These are phyloP conservation scores for Eimeria necatrix DNA, from an alignment of 169 alveolate species.

Conservation along the genomic window DNA sequence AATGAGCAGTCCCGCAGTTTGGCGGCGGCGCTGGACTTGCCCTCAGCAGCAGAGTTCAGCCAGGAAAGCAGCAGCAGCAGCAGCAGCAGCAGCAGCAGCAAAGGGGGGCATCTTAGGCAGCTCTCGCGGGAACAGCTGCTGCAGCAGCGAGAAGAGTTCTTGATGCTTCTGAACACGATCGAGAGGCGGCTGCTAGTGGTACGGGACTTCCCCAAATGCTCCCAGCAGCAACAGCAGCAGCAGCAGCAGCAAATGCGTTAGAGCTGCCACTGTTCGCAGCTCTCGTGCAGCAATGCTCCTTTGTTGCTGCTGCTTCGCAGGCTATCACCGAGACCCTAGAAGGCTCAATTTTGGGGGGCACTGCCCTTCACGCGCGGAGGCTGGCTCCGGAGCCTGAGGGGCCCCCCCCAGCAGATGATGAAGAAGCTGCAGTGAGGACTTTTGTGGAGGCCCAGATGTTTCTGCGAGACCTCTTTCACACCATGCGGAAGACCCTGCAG, in stretches of 20 bases:
- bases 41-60: not conserved
- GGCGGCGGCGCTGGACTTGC: not conserved
- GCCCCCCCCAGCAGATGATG: constrained; percentile 48
- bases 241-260: not conserved
- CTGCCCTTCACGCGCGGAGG: constrained; percentile 42
- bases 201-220: not conserved
- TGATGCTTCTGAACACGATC: not conserved
- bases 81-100: constrained; percentile 26
- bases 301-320: not conserved
- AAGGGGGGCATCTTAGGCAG: not conserved
- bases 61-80: not conserved
- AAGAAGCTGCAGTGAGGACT: constrained; percentile 44
- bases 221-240: not conserved
- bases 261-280: not conserved
- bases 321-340: constrained; percentile 33
- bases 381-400: constrained; percentile 1
- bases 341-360: constrained; percentile 50
- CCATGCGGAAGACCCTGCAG: constrained; percentile 27
- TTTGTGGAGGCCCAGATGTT: constrained; percentile 47
- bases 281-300: not conserved
- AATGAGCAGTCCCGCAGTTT: constrained; percentile 15
- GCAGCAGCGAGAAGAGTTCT: constrained; percentile 20
- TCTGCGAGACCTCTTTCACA: not conserved
- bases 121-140: constrained; percentile 44
- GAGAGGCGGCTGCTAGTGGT: constrained; percentile 41